These are phyloP conservation scores for Elaeis guineensis DNA, from an alignment of 176 grass and related monocot species.

Conservation along the genomic window DNA sequence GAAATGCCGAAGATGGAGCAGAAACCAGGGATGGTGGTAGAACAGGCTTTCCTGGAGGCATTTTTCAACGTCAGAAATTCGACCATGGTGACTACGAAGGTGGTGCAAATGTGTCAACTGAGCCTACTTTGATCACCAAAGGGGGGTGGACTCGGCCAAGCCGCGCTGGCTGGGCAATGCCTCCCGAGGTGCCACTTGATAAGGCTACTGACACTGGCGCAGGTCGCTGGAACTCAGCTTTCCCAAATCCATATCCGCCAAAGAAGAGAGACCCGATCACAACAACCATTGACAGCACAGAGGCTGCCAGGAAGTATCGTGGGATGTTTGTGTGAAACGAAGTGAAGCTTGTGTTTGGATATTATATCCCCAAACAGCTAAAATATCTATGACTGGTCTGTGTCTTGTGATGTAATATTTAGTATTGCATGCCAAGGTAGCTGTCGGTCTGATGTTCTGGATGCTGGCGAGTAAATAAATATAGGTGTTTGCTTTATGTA, in stretches of 20 bases:
- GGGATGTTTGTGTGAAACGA: slow-evolving; percentile 5
- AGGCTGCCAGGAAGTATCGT: slow-evolving; percentile 13
- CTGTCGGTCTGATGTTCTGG: no score
- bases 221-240: background rate
- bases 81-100: background rate
- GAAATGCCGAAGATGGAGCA: background rate
- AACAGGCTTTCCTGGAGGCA: background rate
- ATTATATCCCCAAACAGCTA: no score
- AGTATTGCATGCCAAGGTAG: no score
- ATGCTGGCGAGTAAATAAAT: no score
- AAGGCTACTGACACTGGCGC: background rate
- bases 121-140: background rate
- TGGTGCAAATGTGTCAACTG: background rate
- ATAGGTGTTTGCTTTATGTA: no score
- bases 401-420: no score
- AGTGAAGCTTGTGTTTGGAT: no score
- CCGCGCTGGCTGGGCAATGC: background rate
- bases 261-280: background rate
- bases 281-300: slow-evolving; percentile 1
- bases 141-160: background rate
- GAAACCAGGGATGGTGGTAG: background rate
- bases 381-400: no score
- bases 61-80: background rate
- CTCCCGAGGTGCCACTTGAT: background rate
- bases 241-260: background rate